Evolutionary conservation across 1,284 basidiomycete genomes (phyloP), one percentile per base, ranked within the genome.

Genomic region (Moesziomyces antarcticus): DNA sequence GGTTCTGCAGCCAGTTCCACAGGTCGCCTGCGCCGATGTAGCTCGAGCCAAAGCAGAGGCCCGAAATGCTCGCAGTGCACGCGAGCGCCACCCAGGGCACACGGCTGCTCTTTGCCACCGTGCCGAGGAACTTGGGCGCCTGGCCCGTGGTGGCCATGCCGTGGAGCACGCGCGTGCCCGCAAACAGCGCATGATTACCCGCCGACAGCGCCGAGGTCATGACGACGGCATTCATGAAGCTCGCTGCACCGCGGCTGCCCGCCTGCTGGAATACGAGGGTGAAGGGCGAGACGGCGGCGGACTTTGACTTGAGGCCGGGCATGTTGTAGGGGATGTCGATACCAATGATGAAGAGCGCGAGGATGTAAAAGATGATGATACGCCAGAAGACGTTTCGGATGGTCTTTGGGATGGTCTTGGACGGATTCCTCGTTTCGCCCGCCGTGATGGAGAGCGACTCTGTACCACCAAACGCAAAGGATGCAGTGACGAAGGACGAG

Each of bases 191-290:
- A 73, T 91, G 91, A 50, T 90, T 91, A 6, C 91, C 92, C 10
- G 93, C 92, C 11, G 92, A 94, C 88, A 91, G 91, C 2, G 93
- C 93, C 2, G 92, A 92, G 20, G 90, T 89, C 63, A 92, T 87
- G 41, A 92, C 84, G 50, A 86, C 86, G 45, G 93, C 93, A 83
- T 96, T 96, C 85, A 94, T 93, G 52, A 81, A 67, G 41, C 59
- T 61, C 1, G 75, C 77, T 1, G 78, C 64, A 16, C 86, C 88
- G 73, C 89, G 80, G 35, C 84, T 85, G n/a, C 80, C 75, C 3
- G 37, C 48, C 35, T 75, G 62, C 47, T 71, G 27, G 58, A 85
- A 65, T 46, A 78, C 78, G 91, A 77, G 60, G 8, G 75, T 75
- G 46, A 77, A 79, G 20, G 78, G 73, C 20, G 61, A 70, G 30